phyloP scores from a whole-genome alignment of 306 rosid genomes.

The Leucaena leucocephala region DNA sequence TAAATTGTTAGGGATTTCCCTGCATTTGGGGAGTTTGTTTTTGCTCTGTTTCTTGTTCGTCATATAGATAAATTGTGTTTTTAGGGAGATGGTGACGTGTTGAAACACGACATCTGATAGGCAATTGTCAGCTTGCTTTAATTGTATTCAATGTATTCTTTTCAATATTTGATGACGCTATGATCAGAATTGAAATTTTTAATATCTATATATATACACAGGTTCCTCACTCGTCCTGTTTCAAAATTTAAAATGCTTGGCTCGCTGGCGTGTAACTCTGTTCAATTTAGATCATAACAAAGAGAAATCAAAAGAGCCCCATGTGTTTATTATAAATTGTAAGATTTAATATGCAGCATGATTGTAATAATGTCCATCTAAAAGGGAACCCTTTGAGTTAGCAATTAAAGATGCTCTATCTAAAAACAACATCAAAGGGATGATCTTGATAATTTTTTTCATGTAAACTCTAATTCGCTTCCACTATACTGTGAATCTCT shows the following conservation, averaged over 20 bases:
- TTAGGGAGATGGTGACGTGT: slow-evolving; percentile 28
- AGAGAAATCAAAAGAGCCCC: too few relatives aligned
- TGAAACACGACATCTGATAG: not conserved
- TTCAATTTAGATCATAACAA: not conserved
- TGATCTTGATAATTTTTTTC: too few relatives aligned
- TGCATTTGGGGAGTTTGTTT: slow-evolving; percentile 40
- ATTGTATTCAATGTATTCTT: slow-evolving; percentile 32
- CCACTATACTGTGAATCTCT: too few relatives aligned
- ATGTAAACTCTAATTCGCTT: too few relatives aligned
- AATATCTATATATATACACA: not conserved
- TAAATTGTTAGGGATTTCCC: slow-evolving; percentile 36
- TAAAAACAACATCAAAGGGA: too few relatives aligned
- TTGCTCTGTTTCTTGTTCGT: slow-evolving; percentile 37
- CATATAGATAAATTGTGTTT: slow-evolving; percentile 30
- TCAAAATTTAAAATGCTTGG: not conserved
- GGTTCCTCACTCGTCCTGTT: not conserved
- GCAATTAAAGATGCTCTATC: too few relatives aligned
- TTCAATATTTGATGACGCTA: slow-evolving; percentile 23
- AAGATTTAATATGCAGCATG: not conserved
- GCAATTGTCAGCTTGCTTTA: slow-evolving; percentile 28
- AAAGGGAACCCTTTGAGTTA: not conserved
- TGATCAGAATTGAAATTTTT: slow-evolving; percentile 34
- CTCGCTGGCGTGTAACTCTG: not conserved
- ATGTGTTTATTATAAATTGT: too few relatives aligned
- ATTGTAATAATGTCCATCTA: not conserved